These are phyloP conservation scores for Xylaria sp. DNA, from an alignment of 495 filamentous ascomycete species.

Conservation along the genomic window DNA sequence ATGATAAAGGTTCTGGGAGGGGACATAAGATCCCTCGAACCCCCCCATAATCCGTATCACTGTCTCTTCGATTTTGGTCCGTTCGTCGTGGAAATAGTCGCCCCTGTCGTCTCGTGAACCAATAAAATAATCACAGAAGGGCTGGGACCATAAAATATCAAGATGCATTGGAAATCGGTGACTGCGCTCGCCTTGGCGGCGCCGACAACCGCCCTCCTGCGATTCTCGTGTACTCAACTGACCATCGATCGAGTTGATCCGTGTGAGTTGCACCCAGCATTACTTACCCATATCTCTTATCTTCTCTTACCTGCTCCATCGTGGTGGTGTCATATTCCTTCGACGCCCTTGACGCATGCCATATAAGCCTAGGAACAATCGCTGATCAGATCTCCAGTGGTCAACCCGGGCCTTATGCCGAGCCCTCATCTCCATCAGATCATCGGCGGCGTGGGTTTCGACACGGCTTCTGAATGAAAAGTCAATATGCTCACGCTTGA, in stretches of 20 bases:
- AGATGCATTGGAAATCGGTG: slow-evolving; percentile 42
- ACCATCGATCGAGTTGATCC: slow-evolving; percentile 45
- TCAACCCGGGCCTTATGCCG: slow-evolving; percentile 42
- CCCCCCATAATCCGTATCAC: not conserved
- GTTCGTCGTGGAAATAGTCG: not conserved
- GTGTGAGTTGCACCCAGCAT: not conserved
- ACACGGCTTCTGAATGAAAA: not conserved
- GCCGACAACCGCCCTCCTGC: slow-evolving; percentile 43
- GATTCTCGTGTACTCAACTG: slow-evolving; percentile 46
- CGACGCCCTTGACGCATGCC: not conserved
- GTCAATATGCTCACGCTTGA: slow-evolving; percentile 9
- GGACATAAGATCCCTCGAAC: slow-evolving; percentile 14
- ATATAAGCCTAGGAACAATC: not conserved
- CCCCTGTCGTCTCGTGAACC: not conserved
- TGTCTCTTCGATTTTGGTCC: not conserved
- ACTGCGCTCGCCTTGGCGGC: slow-evolving; percentile 40
- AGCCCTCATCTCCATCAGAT: slow-evolving; percentile 47
- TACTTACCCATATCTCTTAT: not conserved
- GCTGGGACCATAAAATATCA: slow-evolving; percentile 9
- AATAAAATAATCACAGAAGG: not conserved
- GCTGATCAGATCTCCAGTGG: slow-evolving; percentile 25
- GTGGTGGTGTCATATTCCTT: not conserved
- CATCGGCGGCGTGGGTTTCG: slow-evolving; percentile 39
- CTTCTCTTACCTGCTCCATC: not conserved
- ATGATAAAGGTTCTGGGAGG: not conserved